phyloP scores from a whole-genome alignment of 2,329 filamentous ascomycete species.

The Talaromyces funiculosus region DNA sequence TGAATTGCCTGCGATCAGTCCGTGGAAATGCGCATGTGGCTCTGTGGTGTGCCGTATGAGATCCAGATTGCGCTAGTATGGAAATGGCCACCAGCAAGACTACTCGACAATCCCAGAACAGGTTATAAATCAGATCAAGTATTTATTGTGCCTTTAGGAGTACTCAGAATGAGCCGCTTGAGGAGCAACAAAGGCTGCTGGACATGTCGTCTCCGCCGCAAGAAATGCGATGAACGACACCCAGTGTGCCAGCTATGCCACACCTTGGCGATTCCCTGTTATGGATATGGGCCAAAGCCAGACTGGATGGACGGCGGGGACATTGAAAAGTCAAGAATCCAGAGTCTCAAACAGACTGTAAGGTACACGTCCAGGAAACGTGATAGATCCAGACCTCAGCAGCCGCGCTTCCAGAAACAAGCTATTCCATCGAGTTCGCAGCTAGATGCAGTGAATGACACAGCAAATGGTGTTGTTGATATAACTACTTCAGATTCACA shows the following conservation, averaged over 20 bases:
- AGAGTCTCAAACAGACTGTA: conserved; percentile 3
- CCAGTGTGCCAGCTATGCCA: conserved; percentile 57
- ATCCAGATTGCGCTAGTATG: neutral
- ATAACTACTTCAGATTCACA: neutral
- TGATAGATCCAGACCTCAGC: neutral
- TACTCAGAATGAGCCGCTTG: neutral
- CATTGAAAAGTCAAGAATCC: conserved; percentile 2
- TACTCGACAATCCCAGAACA: too few species aligned
- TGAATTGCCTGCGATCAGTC: neutral
- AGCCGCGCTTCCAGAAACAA: neutral
- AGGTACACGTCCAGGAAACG: conserved; percentile 1
- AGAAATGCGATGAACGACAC: conserved; percentile 66
- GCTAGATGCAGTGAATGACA: neutral
- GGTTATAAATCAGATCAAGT: too few species aligned
- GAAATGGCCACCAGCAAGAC: too few species aligned
- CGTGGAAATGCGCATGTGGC: neutral
- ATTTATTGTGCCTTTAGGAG: neutral
- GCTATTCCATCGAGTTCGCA: neutral
- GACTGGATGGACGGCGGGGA: conserved; percentile 20
- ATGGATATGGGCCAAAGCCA: conserved; percentile 23
- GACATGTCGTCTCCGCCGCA: conserved; percentile 61
- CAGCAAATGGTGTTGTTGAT: neutral
- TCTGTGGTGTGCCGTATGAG: neutral
- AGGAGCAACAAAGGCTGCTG: conserved; percentile 48
- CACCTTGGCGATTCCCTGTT: conserved; percentile 19